These are phyloP conservation scores for Penicillium sp. DNA, from an alignment of 2,329 filamentous ascomycete species.

Conservation along the genomic window DNA sequence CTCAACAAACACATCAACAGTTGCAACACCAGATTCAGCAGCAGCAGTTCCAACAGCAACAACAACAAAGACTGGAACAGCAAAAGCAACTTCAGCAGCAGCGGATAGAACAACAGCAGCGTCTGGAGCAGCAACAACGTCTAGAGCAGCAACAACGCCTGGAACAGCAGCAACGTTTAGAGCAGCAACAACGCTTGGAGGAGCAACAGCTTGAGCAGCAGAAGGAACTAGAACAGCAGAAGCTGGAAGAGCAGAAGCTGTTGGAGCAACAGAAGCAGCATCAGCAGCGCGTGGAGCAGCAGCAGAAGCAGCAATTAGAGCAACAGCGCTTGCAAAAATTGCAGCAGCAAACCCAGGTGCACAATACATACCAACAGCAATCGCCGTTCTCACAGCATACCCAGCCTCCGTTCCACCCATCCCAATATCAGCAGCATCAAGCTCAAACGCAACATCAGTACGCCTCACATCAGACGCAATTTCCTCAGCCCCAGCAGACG, in stretches of 20 bases:
- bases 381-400: slow-evolving; percentile 21
- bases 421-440: slow-evolving; percentile 23
- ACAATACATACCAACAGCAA: slow-evolving; percentile 27
- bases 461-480: slow-evolving; percentile 20
- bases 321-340: slow-evolving; percentile 22
- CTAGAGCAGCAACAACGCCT: slow-evolving; percentile 13
- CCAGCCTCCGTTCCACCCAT: slow-evolving; percentile 22
- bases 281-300: slow-evolving; percentile 17
- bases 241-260: slow-evolving; percentile 13
- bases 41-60: slow-evolving; percentile 24
- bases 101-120: slow-evolving; percentile 18
- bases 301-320: slow-evolving; percentile 17
- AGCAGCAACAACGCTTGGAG: slow-evolving; percentile 14
- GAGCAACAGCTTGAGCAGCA: slow-evolving; percentile 5
- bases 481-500: slow-evolving; percentile 15
- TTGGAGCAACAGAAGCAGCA: slow-evolving; percentile 18
- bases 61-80: slow-evolving; percentile 19
- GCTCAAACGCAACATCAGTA: slow-evolving; percentile 19
- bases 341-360: slow-evolving; percentile 23
- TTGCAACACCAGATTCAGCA: slow-evolving; percentile 25
- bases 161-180: slow-evolving; percentile 20
- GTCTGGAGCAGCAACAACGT: slow-evolving; percentile 22
- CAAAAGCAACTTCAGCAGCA: slow-evolving; percentile 14
- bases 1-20: slow-evolving; percentile 28
- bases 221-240: slow-evolving; percentile 12